Percentiles rank a stretch among this genome's conserved stretches.
Evolutionary conservation across 1,284 basidiomycete genomes (phyloP).

Genomic region (Xerocomus nothofagi): DNA sequence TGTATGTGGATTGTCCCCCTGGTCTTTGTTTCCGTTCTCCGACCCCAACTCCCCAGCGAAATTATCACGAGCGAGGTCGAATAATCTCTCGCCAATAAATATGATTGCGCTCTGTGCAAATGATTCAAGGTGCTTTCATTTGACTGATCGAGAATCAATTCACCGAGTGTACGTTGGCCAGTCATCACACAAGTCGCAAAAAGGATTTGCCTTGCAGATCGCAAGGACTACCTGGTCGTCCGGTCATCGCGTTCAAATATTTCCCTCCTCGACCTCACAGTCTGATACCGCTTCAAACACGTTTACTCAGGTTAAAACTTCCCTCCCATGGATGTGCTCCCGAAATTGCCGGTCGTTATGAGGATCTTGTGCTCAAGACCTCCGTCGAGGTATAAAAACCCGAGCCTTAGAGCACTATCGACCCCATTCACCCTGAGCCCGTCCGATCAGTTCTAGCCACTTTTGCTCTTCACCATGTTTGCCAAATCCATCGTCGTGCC

Average conservation of each 20-base stretch:
- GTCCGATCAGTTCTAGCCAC: neutral
- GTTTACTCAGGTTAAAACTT: no score
- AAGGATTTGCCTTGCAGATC: neutral
- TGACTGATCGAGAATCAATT: neutral
- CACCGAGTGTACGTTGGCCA: neutral
- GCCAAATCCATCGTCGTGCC: neutral
- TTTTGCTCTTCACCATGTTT: slow-evolving; percentile 1
- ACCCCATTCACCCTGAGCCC: neutral
- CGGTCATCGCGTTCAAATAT: neutral
- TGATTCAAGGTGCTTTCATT: no score
- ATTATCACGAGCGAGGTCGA: neutral
- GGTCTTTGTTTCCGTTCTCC: neutral
- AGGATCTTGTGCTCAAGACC: neutral
- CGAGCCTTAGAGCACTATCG: neutral
- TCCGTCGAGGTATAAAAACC: slow-evolving; percentile 1
- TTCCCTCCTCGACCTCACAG: neutral
- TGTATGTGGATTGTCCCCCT: no score
- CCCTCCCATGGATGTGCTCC: neutral
- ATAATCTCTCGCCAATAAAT: neutral
- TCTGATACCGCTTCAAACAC: neutral
- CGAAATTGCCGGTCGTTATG: neutral
- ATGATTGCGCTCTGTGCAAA: no score
- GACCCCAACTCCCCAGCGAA: neutral
- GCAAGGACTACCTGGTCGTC: neutral
- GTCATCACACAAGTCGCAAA: neutral